Conservation (phyloP, 2,329 filamentous ascomycete species). For the Botrytis sinoallii region DNA sequence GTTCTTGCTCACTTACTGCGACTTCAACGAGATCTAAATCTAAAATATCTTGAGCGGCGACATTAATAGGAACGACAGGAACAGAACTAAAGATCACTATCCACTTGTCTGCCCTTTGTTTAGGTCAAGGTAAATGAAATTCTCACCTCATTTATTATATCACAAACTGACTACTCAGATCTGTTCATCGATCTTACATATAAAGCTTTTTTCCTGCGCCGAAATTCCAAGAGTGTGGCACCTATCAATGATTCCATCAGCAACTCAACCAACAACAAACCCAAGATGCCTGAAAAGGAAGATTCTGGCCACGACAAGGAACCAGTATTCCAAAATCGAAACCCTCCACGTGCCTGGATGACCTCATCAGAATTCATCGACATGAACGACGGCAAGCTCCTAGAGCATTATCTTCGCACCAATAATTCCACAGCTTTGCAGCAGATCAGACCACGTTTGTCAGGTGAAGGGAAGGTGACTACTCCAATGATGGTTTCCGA, state of each 20-base stretch:
- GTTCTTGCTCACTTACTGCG: neutral
- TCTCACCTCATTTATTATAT: neutral
- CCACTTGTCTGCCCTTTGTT: neutral
- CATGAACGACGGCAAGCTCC: neutral
- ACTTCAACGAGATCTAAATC: neutral
- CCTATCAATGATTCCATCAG: neutral
- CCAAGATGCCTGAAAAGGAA: neutral
- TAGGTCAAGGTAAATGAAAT: neutral
- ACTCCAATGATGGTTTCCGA: neutral
- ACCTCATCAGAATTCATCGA: neutral
- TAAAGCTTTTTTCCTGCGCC: neutral
- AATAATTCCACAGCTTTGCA: neutral
- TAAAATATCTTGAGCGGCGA: rapidly evolving
- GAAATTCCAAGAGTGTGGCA: neutral
- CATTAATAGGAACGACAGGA: neutral
- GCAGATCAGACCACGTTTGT: neutral
- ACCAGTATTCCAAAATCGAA: neutral
- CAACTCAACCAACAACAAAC: neutral
- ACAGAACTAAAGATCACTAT: neutral
- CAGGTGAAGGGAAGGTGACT: neutral
- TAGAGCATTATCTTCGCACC: neutral
- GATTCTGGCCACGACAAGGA: neutral
- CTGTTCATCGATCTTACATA: neutral
- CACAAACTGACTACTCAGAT: neutral
- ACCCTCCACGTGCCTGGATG: neutral